Conservation (phyloP, 1,284 basidiomycete genomes). For the Mycena sp. region DNA sequence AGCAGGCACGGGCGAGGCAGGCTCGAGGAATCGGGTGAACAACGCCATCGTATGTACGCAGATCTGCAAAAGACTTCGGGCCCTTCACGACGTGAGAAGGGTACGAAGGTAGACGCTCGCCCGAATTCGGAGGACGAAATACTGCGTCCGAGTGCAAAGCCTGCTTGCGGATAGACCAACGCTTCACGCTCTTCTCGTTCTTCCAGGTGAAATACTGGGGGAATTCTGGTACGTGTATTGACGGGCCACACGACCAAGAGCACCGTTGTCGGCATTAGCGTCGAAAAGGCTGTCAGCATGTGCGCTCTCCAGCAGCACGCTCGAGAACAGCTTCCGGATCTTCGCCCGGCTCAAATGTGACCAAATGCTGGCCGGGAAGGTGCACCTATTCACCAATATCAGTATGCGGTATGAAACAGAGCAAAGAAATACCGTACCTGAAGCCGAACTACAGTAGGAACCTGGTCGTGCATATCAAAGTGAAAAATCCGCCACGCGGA, state of each 20-base stretch:
- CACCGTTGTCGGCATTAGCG: slow-evolving; percentile 39
- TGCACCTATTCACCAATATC: slow-evolving; percentile 36
- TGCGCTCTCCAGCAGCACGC: slow-evolving; percentile 32
- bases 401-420: not conserved
- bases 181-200: slow-evolving; percentile 5
- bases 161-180: slow-evolving; percentile 34
- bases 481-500: slow-evolving; percentile 43
- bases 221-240: slow-evolving; percentile 47
- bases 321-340: slow-evolving; percentile 32
- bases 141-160: slow-evolving; percentile 43
- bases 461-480: slow-evolving; percentile 43
- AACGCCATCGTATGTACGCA: slow-evolving; percentile 40
- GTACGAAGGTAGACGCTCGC: slow-evolving; percentile 45
- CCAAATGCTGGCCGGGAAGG: slow-evolving; percentile 43
- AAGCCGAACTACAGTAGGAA: slow-evolving; percentile 44
- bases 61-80: slow-evolving; percentile 42
- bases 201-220: slow-evolving; percentile 35
- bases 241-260: slow-evolving; percentile 33
- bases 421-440: slow-evolving; percentile 18
- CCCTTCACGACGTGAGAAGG: slow-evolving; percentile 45
- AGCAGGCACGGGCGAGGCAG: slow-evolving; percentile 49
- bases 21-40: slow-evolving; percentile 43
- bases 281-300: slow-evolving; percentile 45
- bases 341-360: slow-evolving; percentile 43
- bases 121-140: slow-evolving; percentile 39